Conservation (phyloP, 306 rosid genomes). For the Glycine tomentella region DNA sequence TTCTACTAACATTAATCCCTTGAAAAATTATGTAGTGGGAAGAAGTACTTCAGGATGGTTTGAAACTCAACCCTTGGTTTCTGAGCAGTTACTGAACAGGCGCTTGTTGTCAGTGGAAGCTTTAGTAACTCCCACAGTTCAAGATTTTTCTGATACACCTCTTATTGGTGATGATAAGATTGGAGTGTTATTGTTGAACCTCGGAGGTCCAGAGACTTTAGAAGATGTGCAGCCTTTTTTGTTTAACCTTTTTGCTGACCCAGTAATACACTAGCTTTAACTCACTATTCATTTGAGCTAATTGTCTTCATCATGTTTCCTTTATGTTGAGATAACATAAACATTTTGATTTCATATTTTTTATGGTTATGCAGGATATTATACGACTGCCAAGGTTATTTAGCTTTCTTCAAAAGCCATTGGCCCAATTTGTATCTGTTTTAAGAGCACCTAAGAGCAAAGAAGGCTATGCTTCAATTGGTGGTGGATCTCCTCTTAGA, state of each 20-base stretch:
- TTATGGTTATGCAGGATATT: slow-evolving; percentile 62
- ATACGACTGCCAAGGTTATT: slow-evolving; percentile 84
- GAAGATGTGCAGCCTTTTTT: slow-evolving; percentile 93
- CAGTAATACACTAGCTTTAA: slow-evolving; percentile 47
- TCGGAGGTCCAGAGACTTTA: slow-evolving; percentile 91
- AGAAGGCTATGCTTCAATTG: slow-evolving; percentile 95
- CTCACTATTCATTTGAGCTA: not conserved
- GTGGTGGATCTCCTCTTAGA: slow-evolving; percentile 93
- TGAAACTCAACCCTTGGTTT: slow-evolving; percentile 59
- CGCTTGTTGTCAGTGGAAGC: slow-evolving; percentile 68
- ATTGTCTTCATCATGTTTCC: slow-evolving; percentile 1
- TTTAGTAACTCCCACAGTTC: slow-evolving; percentile 58
- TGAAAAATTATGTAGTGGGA: slow-evolving; percentile 49
- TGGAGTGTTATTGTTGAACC: slow-evolving; percentile 85
- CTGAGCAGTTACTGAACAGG: slow-evolving; percentile 61
- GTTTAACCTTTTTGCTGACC: slow-evolving; percentile 92
- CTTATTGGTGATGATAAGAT: slow-evolving; percentile 64
- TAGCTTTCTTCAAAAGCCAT: slow-evolving; percentile 87
- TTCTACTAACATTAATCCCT: slow-evolving; percentile 49
- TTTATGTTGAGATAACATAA: slow-evolving; percentile 21
- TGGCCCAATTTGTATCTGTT: slow-evolving; percentile 84
- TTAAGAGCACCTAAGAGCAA: slow-evolving; percentile 85
- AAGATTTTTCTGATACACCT: slow-evolving; percentile 52
- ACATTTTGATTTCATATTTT: slow-evolving; percentile 24
- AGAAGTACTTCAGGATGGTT: slow-evolving; percentile 58